A percentile compares a stretch with the other conserved stretches of the same genome.
Evolutionary conservation across 2,329 filamentous ascomycete genomes (phyloP).

Genomic region (Chaetoscypha palmicola): DNA sequence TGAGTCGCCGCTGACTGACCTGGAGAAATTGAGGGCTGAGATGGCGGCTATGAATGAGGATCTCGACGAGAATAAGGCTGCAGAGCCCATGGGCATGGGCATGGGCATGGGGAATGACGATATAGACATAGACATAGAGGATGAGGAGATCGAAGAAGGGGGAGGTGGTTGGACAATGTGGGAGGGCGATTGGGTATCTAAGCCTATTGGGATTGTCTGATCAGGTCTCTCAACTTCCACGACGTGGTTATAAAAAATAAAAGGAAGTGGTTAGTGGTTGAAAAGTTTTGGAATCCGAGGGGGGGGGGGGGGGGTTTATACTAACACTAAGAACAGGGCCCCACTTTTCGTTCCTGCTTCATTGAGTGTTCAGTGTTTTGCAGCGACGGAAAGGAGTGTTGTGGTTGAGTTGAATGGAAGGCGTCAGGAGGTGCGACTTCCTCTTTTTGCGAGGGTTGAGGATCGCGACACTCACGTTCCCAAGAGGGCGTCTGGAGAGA

Average conservation of each 20-base stretch:
- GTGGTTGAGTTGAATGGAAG: no score
- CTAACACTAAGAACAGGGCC: no score
- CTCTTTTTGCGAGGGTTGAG: no score
- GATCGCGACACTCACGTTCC: no score
- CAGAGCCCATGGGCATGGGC: background rate
- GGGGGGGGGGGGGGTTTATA: no score
- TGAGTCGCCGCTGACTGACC: background rate
- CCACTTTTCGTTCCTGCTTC: no score
- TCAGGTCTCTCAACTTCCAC: background rate
- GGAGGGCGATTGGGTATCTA: conserved; percentile 48
- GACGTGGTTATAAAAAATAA: background rate
- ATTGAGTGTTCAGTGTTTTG: no score
- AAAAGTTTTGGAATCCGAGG: no score
- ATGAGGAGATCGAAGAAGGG: conserved; percentile 8
- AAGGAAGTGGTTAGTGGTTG: background rate
- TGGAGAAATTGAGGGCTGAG: conserved; percentile 19
- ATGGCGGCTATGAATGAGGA: conserved; percentile 19
- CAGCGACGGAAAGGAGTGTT: no score
- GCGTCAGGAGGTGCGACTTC: no score
- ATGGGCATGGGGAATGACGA: no score
- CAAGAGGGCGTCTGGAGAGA: no score
- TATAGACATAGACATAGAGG: conserved; percentile 8
- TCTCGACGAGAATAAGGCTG: conserved; percentile 9
- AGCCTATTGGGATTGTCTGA: conserved; percentile 50
- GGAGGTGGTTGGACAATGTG: conserved; percentile 41